Percentiles rank a stretch among this genome's conserved stretches.
These are phyloP conservation scores for Phytopythium sindhum DNA, from an alignment of 352 stramenopile genomes.

Conservation along the genomic window DNA sequence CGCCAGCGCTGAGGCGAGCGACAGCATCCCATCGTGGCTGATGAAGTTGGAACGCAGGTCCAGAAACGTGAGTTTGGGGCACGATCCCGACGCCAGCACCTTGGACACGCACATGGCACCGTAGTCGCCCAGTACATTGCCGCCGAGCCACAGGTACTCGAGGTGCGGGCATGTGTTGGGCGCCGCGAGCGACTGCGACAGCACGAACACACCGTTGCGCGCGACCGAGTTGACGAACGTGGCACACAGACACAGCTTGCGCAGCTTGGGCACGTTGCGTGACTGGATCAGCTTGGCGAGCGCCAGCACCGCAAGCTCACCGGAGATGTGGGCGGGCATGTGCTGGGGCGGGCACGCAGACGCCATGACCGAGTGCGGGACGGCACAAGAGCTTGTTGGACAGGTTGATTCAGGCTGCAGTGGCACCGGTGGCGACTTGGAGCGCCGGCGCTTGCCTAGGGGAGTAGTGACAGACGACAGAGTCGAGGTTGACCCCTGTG, in stretches of 20 bases:
- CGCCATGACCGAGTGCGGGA: conserved; percentile 6
- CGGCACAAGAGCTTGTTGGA: neutral
- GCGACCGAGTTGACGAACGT: conserved; percentile 21
- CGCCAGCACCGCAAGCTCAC: conserved; percentile 15
- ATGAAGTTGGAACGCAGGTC: conserved; percentile 28
- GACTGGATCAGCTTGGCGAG: conserved; percentile 9
- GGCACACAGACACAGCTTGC: conserved; percentile 13
- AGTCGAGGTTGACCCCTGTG: neutral
- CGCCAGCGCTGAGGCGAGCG: conserved; percentile 9
- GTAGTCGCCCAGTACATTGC: conserved; percentile 25
- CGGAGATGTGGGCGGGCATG: conserved; percentile 1
- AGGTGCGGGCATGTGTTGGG: conserved; percentile 11
- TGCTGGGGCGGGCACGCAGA: neutral
- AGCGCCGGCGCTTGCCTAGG: conserved; percentile 3
- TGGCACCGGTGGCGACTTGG: neutral
- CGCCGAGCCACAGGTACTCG: conserved; percentile 17
- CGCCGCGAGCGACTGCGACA: conserved; percentile 12
- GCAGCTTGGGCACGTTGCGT: conserved; percentile 8
- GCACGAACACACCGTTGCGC: conserved; percentile 15
- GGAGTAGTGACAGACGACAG: neutral
- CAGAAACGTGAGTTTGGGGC: conserved; percentile 12
- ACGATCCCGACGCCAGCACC: conserved; percentile 6
- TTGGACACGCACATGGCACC: conserved; percentile 17
- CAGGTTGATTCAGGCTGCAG: neutral
- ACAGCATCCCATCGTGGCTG: conserved; percentile 20